These are phyloP conservation scores for Penicillium sp. DNA, from an alignment of 2,329 filamentous ascomycete genomes.

Conservation along the genomic window DNA sequence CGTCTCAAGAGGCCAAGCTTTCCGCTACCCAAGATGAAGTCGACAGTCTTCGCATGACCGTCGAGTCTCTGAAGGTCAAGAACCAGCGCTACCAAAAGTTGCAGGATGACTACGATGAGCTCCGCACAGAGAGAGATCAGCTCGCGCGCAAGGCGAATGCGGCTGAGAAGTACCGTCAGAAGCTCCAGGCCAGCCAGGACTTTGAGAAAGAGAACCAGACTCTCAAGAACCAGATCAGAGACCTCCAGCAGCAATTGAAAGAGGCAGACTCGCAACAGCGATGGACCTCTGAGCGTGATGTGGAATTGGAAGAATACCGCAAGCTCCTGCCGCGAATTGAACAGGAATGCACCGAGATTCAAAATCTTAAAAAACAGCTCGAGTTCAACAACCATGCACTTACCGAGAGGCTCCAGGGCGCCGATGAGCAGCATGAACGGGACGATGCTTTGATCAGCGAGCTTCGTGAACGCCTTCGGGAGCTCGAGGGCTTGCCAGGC, in stretches of 20 bases:
- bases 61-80: conserved; percentile 44
- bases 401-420: conserved; percentile 41
- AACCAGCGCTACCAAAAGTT: conserved; percentile 44
- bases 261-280: conserved; percentile 41
- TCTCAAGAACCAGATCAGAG: conserved; percentile 44
- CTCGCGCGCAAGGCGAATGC: conserved; percentile 46
- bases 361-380: conserved; percentile 46
- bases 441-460: conserved; percentile 42
- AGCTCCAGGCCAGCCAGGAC: conserved; percentile 46
- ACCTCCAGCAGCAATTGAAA: conserved; percentile 45
- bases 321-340: conserved; percentile 45
- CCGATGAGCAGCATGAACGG: conserved; percentile 41
- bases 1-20: conserved; percentile 62
- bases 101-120: conserved; percentile 48
- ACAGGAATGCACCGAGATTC: conserved; percentile 46
- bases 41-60: conserved; percentile 41
- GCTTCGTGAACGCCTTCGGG: conserved; percentile 40
- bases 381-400: conserved; percentile 47
- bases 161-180: conserved; percentile 48
- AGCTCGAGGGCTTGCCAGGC: conserved; percentile 39
- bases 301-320: conserved; percentile 43
- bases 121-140: conserved; percentile 46
- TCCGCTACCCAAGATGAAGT: conserved; percentile 48
- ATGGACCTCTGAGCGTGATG: conserved; percentile 38
- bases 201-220: conserved; percentile 47